Percentiles rank a stretch among this genome's conserved stretches.
phyloP scores from a whole-genome alignment of 768 basidiomycete species.

The Tricholoma terreum region DNA sequence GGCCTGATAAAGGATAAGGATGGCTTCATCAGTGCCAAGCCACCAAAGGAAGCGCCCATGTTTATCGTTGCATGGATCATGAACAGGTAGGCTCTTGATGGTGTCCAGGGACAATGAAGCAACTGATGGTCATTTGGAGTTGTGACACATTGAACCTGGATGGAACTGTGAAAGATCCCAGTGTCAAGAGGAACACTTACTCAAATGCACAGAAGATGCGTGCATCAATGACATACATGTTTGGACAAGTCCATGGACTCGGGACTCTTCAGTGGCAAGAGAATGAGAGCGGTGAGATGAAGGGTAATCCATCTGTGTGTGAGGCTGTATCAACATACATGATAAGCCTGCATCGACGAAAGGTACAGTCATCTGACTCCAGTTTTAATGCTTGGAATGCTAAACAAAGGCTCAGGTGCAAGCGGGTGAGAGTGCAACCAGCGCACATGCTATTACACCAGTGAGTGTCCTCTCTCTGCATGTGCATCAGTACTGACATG shows the following conservation, averaged over 20 bases:
- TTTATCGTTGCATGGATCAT: conserved; percentile 19
- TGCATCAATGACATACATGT: conserved; percentile 20
- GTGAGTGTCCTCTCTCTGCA: not conserved
- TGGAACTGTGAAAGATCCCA: conserved; percentile 8
- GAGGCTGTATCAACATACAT: conserved; percentile 24
- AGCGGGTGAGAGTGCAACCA: conserved; percentile 22
- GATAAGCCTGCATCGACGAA: conserved; percentile 17
- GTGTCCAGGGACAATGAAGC: not conserved
- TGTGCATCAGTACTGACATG: not conserved
- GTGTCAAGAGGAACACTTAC: conserved; percentile 11
- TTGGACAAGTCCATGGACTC: conserved; percentile 16
- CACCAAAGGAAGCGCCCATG: conserved; percentile 4
- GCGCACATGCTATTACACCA: conserved; percentile 24
- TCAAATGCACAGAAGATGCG: conserved; percentile 22
- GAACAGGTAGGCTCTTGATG: conserved; percentile 10
- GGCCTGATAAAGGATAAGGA: not conserved
- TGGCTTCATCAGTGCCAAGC: conserved; percentile 4
- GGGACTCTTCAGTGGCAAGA: conserved; percentile 27
- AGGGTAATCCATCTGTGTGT: conserved; percentile 29
- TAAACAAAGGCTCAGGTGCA: conserved; percentile 20
- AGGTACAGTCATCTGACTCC: not conserved
- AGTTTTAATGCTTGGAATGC: too few relatives aligned
- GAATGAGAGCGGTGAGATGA: conserved; percentile 20
- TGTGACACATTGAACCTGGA: conserved; percentile 13
- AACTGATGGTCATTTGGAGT: not conserved